Base-by-base conservation (phyloP, 768 basidiomycete genomes). In the Termitomyces sp. region DNA sequence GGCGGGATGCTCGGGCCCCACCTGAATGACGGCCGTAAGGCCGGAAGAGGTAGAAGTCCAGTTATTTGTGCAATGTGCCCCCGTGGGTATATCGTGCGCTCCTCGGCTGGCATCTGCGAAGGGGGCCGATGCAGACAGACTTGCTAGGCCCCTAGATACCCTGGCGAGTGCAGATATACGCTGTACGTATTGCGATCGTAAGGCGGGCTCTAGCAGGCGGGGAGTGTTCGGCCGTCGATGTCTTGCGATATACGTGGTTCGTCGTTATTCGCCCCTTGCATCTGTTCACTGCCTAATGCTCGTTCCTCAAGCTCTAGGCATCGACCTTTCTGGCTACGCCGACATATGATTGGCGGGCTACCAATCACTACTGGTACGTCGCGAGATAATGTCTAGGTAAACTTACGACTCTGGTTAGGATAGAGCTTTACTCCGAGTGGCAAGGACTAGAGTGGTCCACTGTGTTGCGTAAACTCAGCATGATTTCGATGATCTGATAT, bases 101-200 rank as follows among this genome's bases (percentile, higher is more conserved):
- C 38, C 6, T 28, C 35, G 45, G 53, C 53, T 32, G 53, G 53
- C 53, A 54, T 54, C 45, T 54, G 38, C 45, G 28, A 54, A 10
- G 45, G 53, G 45, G 35, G 26, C 38, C 11, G 45, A 37, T 35
- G 53, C 45, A 46, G 45, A 47, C 28, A 28, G 37, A 28, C 45
- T 54, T 41, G 45, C 53, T 54, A 38, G 24, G 37, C 28, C 45
- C 38, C 53, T 54, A 54, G 53, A 54, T 54, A 54, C 53, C 45
- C 45, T 47, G 45, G 30, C 8, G 35, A 46, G 53, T 41, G 37
- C 45, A 30, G n/a, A 45, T 46, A 54, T 54, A 26, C 50, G 28
- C 30, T 38, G 38, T 40, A 40, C 38, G 38, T 41, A 51, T 41
- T n/a, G n/a, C n/a, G n/a, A n/a, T n/a, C n/a, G n/a, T n/a, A n/a